These are phyloP conservation scores for Rusavskia elegans DNA, from an alignment of 495 filamentous ascomycete species.

Conservation along the genomic window DNA sequence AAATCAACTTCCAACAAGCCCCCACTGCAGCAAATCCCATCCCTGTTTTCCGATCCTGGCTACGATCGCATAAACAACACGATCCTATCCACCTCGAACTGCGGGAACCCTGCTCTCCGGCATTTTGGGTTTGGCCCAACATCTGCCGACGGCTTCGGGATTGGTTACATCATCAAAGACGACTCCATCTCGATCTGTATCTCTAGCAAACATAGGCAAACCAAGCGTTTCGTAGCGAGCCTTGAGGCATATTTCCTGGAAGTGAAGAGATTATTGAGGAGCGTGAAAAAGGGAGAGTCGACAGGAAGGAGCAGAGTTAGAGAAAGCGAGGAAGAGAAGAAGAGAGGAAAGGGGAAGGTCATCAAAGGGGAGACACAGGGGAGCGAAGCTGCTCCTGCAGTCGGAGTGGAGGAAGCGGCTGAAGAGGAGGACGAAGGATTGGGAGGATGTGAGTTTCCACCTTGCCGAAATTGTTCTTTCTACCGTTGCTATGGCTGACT, in stretches of 20 bases:
- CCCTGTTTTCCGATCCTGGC: constrained; percentile 72
- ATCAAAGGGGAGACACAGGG: constrained; percentile 19
- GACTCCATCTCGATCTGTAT: constrained; percentile 86
- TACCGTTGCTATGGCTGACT: neutral
- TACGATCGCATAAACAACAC: constrained; percentile 96
- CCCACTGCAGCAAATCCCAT: constrained; percentile 36
- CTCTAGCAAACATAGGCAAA: constrained; percentile 82
- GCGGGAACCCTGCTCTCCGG: constrained; percentile 89
- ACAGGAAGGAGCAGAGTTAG: constrained; percentile 44
- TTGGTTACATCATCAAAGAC: constrained; percentile 98
- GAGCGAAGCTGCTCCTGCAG: constrained; percentile 22
- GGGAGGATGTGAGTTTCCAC: constrained; percentile 65
- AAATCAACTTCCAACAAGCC: constrained; percentile 18
- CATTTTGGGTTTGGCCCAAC: constrained; percentile 96
- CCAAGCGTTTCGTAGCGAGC: constrained; percentile 72
- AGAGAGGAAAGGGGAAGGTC: constrained; percentile 14
- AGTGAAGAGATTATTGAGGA: constrained; percentile 66
- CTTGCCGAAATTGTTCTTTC: neutral
- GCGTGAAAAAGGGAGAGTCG: constrained; percentile 37
- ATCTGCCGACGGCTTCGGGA: constrained; percentile 87
- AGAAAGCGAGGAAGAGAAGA: constrained; percentile 38
- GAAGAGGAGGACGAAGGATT: constrained; percentile 78
- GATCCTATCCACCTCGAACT: constrained; percentile 93
- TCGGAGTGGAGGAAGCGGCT: constrained; percentile 40
- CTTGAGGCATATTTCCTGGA: constrained; percentile 82